phyloP scores from a whole-genome alignment of 768 basidiomycete species.

The Pulveroboletus sp. region DNA sequence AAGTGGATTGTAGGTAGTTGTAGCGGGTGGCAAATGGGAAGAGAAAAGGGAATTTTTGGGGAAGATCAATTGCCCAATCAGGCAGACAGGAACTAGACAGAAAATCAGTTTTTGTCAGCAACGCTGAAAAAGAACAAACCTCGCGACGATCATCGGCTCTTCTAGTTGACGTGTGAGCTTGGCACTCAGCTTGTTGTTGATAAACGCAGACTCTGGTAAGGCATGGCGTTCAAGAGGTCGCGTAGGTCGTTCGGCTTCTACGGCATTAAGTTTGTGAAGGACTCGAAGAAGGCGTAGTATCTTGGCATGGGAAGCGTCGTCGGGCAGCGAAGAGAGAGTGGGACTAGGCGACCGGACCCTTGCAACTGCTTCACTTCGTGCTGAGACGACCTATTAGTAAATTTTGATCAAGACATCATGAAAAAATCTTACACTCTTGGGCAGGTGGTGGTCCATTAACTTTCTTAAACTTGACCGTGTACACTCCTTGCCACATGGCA shows the following conservation, averaged over 20 bases:
- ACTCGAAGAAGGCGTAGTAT: conserved; percentile 89
- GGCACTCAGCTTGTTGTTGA: conserved; percentile 97
- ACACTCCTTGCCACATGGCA: conserved; percentile 86
- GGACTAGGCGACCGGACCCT: conserved; percentile 64
- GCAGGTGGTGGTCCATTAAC: conserved; percentile 74
- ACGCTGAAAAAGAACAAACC: conserved; percentile 46
- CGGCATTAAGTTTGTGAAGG: conserved; percentile 75
- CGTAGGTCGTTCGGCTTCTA: conserved; percentile 61
- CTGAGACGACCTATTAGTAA: conserved; percentile 20
- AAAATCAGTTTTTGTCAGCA: neutral
- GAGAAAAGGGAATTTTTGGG: conserved; percentile 96
- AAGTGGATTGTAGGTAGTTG: conserved; percentile 95
- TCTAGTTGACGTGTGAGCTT: conserved; percentile 97
- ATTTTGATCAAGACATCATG: neutral
- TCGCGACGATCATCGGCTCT: conserved; percentile 98
- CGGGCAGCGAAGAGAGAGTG: conserved; percentile 73
- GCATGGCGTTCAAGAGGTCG: conserved; percentile 50
- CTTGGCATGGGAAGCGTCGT: conserved; percentile 83
- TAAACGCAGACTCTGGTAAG: conserved; percentile 80
- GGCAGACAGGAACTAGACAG: conserved; percentile 82
- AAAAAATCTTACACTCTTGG: conserved; percentile 51
- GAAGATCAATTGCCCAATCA: conserved; percentile 95
- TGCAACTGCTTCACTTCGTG: conserved; percentile 39
- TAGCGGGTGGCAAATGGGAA: conserved; percentile 99
- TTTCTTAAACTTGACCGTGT: conserved; percentile 92